These are phyloP conservation scores for Curvularia sp. DNA, from an alignment of 2,329 filamentous ascomycete genomes.

Conservation along the genomic window DNA sequence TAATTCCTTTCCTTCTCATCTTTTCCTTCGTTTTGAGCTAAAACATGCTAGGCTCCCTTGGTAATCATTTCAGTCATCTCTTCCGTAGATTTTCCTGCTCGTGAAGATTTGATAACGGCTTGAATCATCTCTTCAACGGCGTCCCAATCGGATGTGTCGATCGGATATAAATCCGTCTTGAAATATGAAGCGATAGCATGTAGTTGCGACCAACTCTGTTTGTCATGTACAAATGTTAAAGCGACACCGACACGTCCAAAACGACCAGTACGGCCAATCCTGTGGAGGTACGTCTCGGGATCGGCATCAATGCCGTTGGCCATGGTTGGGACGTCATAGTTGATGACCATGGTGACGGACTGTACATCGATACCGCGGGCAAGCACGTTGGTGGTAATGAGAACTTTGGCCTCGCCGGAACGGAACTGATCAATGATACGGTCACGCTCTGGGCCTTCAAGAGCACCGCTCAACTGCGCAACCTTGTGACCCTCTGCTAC, in stretches of 20 bases:
- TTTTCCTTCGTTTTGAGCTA: neutral
- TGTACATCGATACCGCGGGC: constrained; percentile 93
- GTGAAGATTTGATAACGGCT: constrained; percentile 58
- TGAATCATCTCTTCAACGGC: constrained; percentile 83
- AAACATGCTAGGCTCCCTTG: constrained; percentile 2
- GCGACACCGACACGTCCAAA: constrained; percentile 97
- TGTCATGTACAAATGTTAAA: constrained; percentile 91
- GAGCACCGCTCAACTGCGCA: constrained; percentile 84
- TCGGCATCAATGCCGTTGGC: constrained; percentile 73
- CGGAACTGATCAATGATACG: constrained; percentile 86
- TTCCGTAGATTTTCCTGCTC: constrained; percentile 50
- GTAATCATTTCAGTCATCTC: constrained; percentile 47
- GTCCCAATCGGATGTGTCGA: constrained; percentile 91
- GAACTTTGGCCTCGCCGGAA: constrained; percentile 84
- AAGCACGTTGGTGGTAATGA: constrained; percentile 97
- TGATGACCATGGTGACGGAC: constrained; percentile 96
- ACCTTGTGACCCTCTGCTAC: constrained; percentile 88
- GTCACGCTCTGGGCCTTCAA: constrained; percentile 85
- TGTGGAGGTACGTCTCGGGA: constrained; percentile 94
- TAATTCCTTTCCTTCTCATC: constrained; percentile 14
- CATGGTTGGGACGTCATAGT: constrained; percentile 72
- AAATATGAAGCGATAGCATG: constrained; percentile 82
- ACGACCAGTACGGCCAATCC: constrained; percentile 94
- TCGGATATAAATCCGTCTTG: constrained; percentile 77
- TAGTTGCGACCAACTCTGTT: constrained; percentile 79